A percentile compares a stretch with the other conserved stretches of the same genome.
phyloP scores from a whole-genome alignment of 1,139 yeast genomes.

The Yamadazyma epiphylla region DNA sequence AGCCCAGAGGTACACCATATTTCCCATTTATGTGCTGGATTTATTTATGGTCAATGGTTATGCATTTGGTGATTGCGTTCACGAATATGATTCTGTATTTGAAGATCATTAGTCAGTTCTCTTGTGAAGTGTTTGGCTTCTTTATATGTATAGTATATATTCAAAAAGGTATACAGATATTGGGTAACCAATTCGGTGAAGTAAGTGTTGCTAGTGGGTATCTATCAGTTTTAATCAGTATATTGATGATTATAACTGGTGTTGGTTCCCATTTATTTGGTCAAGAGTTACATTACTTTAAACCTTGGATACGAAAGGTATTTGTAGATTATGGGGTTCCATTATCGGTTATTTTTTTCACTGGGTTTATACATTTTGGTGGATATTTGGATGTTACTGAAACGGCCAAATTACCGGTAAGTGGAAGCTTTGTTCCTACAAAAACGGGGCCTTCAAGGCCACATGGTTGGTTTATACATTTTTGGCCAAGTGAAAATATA shows the following conservation, averaged over 20 bases:
- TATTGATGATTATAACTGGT: conserved; percentile 75
- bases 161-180: conserved; percentile 84
- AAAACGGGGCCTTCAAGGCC: conserved; percentile 29
- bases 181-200: conserved; percentile 61
- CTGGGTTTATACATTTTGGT: conserved; percentile 89
- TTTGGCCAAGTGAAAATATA: conserved; percentile 62
- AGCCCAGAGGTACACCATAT: conserved; percentile 61
- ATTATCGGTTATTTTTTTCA: conserved; percentile 76
- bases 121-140: conserved; percentile 92
- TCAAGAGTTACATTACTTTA: conserved; percentile 54
- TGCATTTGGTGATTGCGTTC: conserved; percentile 72
- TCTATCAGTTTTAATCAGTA: conserved; percentile 69
- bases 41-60: conserved; percentile 83
- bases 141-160: conserved; percentile 88
- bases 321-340: conserved; percentile 88
- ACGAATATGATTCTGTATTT: conserved; percentile 67
- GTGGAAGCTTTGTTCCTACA: conserved; percentile 76
- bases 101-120: conserved; percentile 72
- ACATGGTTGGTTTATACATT: conserved; percentile 73
- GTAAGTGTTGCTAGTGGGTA: conserved; percentile 57
- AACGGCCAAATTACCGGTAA: conserved; percentile 65
- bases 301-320: conserved; percentile 58
- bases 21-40: conserved; percentile 97
- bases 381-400: conserved; percentile 54
- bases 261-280: conserved; percentile 62